A percentile compares a stretch with the other conserved stretches of the same genome.
These are phyloP conservation scores for Ceratocystis cubensis DNA, from an alignment of 2,329 filamentous ascomycete genomes.

Conservation along the genomic window DNA sequence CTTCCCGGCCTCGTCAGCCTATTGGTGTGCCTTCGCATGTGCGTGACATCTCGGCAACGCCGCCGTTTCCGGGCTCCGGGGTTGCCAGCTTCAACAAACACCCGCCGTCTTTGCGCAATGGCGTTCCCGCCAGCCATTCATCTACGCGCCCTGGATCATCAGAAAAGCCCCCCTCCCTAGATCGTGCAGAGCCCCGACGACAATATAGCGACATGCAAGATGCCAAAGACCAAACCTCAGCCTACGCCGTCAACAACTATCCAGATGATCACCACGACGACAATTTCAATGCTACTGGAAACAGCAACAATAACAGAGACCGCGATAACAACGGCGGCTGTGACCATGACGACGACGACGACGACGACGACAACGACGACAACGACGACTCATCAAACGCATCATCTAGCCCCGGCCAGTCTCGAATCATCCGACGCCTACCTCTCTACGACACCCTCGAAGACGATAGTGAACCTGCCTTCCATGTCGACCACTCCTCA, in stretches of 20 bases:
- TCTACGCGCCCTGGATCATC: neutral
- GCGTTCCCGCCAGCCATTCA: neutral
- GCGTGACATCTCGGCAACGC: constrained; percentile 8
- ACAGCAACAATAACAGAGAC: neutral
- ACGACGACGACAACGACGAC: constrained; percentile 33
- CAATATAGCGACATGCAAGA: neutral
- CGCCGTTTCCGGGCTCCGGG: constrained; percentile 1
- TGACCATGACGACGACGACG: neutral
- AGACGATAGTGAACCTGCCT: constrained; percentile 44
- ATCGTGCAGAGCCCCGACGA: neutral
- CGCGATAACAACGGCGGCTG: neutral
- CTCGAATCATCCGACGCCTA: constrained; percentile 47
- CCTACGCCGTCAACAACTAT: neutral
- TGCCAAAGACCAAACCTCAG: neutral
- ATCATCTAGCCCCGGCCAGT: constrained; percentile 43
- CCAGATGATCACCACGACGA: neutral
- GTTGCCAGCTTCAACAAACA: neutral
- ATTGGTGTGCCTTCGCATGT: constrained; percentile 24
- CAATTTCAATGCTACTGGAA: neutral
- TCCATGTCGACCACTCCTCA: constrained; percentile 34
- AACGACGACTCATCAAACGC: constrained; percentile 35
- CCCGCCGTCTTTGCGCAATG: neutral
- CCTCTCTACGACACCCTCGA: constrained; percentile 32
- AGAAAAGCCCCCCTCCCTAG: neutral
- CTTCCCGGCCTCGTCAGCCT: constrained; percentile 29